Evolutionary conservation across 768 basidiomycete genomes (phyloP).

Genomic region (Lactarius tabidus): DNA sequence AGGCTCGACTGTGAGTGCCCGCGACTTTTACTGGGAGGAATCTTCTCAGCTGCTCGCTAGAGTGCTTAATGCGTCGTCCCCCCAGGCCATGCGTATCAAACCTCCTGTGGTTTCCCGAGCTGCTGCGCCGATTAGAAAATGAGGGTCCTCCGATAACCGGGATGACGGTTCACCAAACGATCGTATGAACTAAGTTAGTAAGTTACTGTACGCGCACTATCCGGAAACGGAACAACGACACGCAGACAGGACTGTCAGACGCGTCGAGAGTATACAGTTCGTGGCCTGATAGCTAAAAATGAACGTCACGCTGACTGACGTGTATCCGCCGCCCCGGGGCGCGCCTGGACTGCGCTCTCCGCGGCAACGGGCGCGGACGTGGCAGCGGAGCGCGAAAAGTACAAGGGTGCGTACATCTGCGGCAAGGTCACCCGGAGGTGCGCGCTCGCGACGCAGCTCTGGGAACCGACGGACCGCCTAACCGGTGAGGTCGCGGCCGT

Average conservation of each 20-base stretch:
- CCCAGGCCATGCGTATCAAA: slow-evolving; percentile 1
- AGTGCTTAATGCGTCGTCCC: background rate
- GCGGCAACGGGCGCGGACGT: background rate
- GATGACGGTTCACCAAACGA: background rate
- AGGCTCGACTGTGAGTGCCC: slow-evolving; percentile 8
- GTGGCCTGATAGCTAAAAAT: slow-evolving; percentile 9
- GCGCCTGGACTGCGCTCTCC: slow-evolving; percentile 9
- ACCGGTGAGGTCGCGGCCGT: background rate
- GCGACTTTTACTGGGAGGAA: background rate
- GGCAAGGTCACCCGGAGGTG: background rate
- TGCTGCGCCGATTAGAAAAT: slow-evolving; percentile 5
- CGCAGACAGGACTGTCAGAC: background rate
- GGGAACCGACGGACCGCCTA: slow-evolving; percentile 8
- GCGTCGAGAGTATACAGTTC: background rate
- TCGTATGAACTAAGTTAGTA: too few relatives aligned
- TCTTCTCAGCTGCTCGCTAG: background rate
- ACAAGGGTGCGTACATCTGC: slow-evolving; percentile 8
- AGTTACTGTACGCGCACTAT: too few relatives aligned
- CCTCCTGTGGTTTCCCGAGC: slow-evolving; percentile 3
- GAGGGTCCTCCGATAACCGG: slow-evolving; percentile 2
- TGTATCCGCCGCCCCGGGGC: background rate
- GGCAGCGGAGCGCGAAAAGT: background rate
- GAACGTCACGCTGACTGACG: background rate
- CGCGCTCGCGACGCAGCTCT: slow-evolving; percentile 1
- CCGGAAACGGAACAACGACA: background rate